Evolutionary conservation across 1,139 yeast species (phyloP).

Genomic region (Blastobotrys arbuscula): DNA sequence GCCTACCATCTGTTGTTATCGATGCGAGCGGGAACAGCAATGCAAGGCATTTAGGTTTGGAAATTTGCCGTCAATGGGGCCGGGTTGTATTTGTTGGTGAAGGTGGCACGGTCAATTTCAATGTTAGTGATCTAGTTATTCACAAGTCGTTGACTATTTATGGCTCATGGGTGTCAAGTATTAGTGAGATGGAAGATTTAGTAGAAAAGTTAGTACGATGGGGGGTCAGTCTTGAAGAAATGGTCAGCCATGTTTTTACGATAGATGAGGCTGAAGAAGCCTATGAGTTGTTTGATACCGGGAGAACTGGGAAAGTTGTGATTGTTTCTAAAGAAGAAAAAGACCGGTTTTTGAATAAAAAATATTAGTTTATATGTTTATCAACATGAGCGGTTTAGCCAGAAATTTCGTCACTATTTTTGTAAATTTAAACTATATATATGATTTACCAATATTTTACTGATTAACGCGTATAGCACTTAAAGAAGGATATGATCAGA

Average conservation of each 20-base stretch:
- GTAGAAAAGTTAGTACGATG: constrained; percentile 19
- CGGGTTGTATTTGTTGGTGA: constrained; percentile 19
- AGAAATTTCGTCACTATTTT: no score
- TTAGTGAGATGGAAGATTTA: constrained; percentile 17
- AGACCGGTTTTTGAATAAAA: constrained; percentile 11
- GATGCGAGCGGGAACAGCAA: constrained; percentile 17
- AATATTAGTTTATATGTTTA: no score
- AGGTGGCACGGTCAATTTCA: constrained; percentile 15
- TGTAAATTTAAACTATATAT: no score
- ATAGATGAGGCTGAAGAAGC: constrained; percentile 17
- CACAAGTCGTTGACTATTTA: constrained; percentile 17
- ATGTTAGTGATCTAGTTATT: constrained; percentile 17
- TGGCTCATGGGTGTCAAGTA: constrained; percentile 19
- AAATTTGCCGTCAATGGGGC: constrained; percentile 19
- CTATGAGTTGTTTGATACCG: constrained; percentile 15
- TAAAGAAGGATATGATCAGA: no score
- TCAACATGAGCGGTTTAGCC: no score
- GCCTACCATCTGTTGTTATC: constrained; percentile 17
- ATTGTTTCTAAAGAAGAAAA: constrained; percentile 12
- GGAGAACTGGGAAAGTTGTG: constrained; percentile 19
- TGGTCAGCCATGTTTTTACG: constrained; percentile 17
- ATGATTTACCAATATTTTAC: no score
- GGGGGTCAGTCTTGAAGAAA: constrained; percentile 14
- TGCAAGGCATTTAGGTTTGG: constrained; percentile 16
- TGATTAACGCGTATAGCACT: no score